Base-by-base conservation (phyloP, 2,329 filamentous ascomycete genomes). In the Zarea fungicola region DNA sequence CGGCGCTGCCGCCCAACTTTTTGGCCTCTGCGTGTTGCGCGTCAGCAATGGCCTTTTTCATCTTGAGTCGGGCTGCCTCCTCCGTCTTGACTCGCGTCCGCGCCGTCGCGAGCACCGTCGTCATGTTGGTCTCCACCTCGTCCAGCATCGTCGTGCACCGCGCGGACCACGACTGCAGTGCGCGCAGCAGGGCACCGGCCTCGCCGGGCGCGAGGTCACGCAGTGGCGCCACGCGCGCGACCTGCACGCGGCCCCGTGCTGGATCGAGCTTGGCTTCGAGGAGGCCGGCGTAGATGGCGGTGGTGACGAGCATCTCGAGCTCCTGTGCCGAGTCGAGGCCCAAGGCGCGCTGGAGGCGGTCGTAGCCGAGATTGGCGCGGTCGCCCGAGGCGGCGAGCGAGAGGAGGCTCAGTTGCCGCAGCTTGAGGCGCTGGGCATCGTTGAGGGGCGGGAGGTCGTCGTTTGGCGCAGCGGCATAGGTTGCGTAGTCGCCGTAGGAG, bases 321-420 rank as follows among this genome's bases (percentile, higher is more conserved):
- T 87, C 81, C 35, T 85, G 77, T 21, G 79, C 64, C 28, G 78
- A 80, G 25, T 77, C 62, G 14, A 97, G 81, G 48, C 77, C 80
- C 37, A 99, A 81, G 1, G 78, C 74, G 6, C 65, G 56, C 59
- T 84, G 80, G 19, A 97, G 81, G 26, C 78, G 72, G 18, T 73
- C 62, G 70, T 99, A 99, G 44, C 79, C 85, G 21, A 97, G 82
- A 60, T 82, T 80, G 48, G 71, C 66, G 36, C 36, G 28, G 21
- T 22, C 36, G 36, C 36, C 28, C 19, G 45, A 48, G 19, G 45
- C 36, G 51, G 89, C 85, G 52, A 96, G 82, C 0, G 88, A 85
- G 39, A 99, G 77, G 53, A 99, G 81, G 18, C 90, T 89, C 32
- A 99, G 85, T 62, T 96, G 89, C 47, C 89, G 87, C 36, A 99